Base-by-base conservation (phyloP, 192 early-diverging fungal species). In the Kickxella alabastrina region DNA sequence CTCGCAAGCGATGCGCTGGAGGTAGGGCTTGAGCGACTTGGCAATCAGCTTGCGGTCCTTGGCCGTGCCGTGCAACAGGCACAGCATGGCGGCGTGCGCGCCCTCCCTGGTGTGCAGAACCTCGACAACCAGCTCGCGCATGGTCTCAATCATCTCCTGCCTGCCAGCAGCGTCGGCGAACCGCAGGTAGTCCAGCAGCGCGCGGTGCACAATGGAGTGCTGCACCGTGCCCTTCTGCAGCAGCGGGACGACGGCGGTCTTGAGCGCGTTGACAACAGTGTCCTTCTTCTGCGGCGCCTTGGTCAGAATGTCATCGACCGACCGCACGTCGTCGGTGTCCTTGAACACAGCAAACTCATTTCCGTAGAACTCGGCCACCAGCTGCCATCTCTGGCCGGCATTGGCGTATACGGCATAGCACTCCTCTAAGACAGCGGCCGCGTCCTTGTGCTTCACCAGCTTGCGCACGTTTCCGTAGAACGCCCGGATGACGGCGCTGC, bases 21-120 rank as follows among this genome's bases (percentile, higher is more conserved):
- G 65, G 55, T 82, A 91, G 4, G 83, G 80, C 60, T 91, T 93
- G 65, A 98, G 83, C 17, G 87, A 63, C 65, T 91, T 90, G 52
- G 93, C 66, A 46, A 98, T 93, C 14, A 75, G 74, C 77, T 96
- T 96, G 63, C 92, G 87, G 68, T 95, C 92, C 79, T 95, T 95
- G 29, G 90, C 79, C 17, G 84, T 78, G 9, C 84, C 85, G 62
- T 92, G 71, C 18, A 88, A 67, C 46, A 98, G 49, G 47, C 84
- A 89, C 26, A 87, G 80, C 83, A 92, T 92, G 5, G 84, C 87
- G 18, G 88, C 87, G 22, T 82, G 86, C 8, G 93, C 81, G 49
- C 95, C 95, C 52, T 96, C 93, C 41, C 86, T 79, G 27, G 93
- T 98, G 60, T 98, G 95, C 48, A 96, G 72, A 41, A 98, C 87